phyloP scores from a whole-genome alignment of 78 protist species.

The Cavenderia fasciculata region DNA sequence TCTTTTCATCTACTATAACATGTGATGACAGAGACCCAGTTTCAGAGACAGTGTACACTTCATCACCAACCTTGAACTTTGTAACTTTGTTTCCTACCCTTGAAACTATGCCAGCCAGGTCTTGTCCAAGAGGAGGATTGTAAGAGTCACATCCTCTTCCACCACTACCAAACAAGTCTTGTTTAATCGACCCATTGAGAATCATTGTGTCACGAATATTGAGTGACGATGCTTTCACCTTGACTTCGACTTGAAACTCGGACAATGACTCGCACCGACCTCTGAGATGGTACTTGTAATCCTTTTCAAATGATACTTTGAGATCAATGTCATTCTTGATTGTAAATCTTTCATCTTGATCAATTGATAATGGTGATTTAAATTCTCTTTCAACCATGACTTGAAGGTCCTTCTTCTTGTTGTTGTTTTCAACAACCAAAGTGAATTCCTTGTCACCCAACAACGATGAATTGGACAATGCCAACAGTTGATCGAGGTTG shows the following conservation, averaged over 20 bases:
- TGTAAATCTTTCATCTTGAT: no score
- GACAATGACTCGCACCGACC: no score
- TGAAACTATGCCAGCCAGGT: slow-evolving; percentile 62
- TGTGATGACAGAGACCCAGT: slow-evolving; percentile 18
- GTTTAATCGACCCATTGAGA: neutral
- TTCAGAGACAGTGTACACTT: slow-evolving; percentile 44
- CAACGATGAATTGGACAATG: no score
- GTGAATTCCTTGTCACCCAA: no score
- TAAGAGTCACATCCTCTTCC: neutral
- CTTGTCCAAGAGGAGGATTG: slow-evolving; percentile 63
- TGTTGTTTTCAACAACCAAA: no score
- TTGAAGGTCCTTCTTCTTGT: no score
- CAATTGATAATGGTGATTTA: no score
- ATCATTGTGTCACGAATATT: neutral
- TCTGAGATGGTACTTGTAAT: no score
- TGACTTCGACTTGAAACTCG: slow-evolving; percentile 13
- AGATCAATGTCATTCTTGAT: no score
- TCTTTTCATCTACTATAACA: neutral
- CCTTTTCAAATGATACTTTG: no score
- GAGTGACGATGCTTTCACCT: neutral
- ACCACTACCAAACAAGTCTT: neutral
- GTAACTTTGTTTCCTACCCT: slow-evolving; percentile 10
- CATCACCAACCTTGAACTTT: slow-evolving; percentile 31
- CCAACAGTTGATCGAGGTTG: no score
- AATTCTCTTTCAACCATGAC: no score